A percentile compares a stretch with the other conserved stretches of the same genome.
Evolutionary conservation across 805 yeast species (phyloP).

Genomic region (Starmerella cellae): DNA sequence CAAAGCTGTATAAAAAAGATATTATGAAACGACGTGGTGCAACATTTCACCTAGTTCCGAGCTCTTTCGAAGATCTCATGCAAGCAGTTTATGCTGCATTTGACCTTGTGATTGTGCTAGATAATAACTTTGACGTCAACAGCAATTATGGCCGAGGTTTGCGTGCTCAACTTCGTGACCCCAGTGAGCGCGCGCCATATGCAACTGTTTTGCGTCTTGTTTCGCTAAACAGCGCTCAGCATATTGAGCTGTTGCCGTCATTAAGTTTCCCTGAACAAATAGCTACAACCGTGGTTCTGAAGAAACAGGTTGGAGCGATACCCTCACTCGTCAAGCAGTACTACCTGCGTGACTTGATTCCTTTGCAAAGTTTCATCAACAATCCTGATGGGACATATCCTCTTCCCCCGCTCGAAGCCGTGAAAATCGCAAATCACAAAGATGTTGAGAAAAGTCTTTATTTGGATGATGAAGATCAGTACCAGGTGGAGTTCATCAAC

Average conservation of each 20-base stretch:
- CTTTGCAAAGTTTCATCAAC: constrained; percentile 49
- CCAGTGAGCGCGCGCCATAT: constrained; percentile 15
- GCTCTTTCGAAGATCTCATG: constrained; percentile 26
- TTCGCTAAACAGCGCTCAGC: constrained; percentile 74
- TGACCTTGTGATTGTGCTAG: constrained; percentile 53
- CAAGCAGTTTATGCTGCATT: constrained; percentile 28
- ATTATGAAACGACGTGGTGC: constrained; percentile 13
- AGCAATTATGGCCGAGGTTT: constrained; percentile 27
- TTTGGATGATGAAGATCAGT: constrained; percentile 17
- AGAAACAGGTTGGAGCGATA: constrained; percentile 69
- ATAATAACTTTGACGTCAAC: constrained; percentile 41
- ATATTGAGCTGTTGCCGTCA: constrained; percentile 42
- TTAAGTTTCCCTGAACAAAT: constrained; percentile 46
- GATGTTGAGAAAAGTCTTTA: constrained; percentile 59
- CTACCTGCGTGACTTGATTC: constrained; percentile 51
- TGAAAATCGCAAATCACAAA: constrained; percentile 47
- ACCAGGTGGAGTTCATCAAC: constrained; percentile 13
- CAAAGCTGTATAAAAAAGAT: constrained; percentile 14
- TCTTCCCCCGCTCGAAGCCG: constrained; percentile 56
- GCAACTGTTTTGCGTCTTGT: constrained; percentile 57
- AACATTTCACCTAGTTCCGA: constrained; percentile 32
- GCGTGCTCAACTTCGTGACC: constrained; percentile 24
- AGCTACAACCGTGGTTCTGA: constrained; percentile 67
- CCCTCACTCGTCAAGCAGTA: constrained; percentile 71
- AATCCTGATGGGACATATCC: constrained; percentile 28